A percentile compares a stretch with the other conserved stretches of the same genome.
phyloP scores from a whole-genome alignment of 2,329 filamentous ascomycete species.

The Venturia pyrina region DNA sequence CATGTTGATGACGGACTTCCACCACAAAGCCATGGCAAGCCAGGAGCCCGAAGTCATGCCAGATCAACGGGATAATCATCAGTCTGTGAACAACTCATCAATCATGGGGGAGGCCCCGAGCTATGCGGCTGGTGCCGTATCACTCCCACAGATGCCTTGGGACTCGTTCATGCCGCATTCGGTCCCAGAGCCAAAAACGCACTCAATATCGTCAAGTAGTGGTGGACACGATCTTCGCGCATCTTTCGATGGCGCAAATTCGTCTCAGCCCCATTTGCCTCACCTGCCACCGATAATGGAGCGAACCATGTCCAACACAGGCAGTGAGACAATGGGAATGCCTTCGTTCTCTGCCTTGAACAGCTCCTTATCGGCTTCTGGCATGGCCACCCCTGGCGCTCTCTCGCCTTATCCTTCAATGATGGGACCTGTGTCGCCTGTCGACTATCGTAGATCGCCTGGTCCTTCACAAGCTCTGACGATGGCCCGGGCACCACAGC shows the following conservation, averaged over 20 bases:
- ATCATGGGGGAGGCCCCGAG: conserved; percentile 69
- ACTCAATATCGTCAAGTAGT: conserved; percentile 57
- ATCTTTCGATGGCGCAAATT: conserved; percentile 50
- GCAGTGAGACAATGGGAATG: conserved; percentile 47
- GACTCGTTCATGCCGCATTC: conserved; percentile 71
- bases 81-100: conserved; percentile 59
- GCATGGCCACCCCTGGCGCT: conserved; percentile 56
- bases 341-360: conserved; percentile 61
- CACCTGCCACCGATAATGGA: conserved; percentile 62
- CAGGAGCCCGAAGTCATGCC: conserved; percentile 47
- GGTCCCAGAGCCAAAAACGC: conserved; percentile 61
- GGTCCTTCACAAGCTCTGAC: conserved; percentile 56
- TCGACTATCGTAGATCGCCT: conserved; percentile 61
- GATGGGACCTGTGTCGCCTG: conserved; percentile 56
- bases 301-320: conserved; percentile 41
- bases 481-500: conserved; percentile 64
- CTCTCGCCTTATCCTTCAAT: conserved; percentile 63
- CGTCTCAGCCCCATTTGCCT: conserved; percentile 46
- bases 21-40: conserved; percentile 84
- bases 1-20: conserved; percentile 96
- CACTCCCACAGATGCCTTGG: conserved; percentile 82
- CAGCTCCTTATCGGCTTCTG: conserved; percentile 59
- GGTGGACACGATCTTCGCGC: conserved; percentile 53
- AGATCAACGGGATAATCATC: conserved; percentile 40
- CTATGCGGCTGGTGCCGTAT: conserved; percentile 64